These are phyloP conservation scores for Bruguiera gymnorhiza DNA, from an alignment of 345 rosid species.

Conservation along the genomic window DNA sequence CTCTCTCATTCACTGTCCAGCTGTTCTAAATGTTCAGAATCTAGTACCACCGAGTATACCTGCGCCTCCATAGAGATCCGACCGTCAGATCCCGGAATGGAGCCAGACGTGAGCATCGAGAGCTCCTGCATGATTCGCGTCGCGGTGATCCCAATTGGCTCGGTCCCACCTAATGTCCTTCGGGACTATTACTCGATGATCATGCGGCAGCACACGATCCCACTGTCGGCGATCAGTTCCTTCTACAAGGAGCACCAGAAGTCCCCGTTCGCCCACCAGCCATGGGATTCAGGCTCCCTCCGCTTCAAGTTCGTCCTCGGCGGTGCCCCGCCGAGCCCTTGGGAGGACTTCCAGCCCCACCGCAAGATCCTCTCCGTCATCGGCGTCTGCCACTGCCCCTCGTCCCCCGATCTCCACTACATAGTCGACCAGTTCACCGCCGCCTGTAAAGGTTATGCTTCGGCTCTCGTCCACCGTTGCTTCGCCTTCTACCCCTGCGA, in stretches of 20 bases:
- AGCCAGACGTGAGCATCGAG: conserved; percentile 97
- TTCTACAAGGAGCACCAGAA: conserved; percentile 99
- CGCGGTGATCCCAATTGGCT: conserved; percentile 83
- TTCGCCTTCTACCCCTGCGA: conserved; percentile 90
- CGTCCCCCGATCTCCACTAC: conserved; percentile 74
- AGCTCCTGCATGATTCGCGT: conserved; percentile 82
- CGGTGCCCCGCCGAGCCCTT: conserved; percentile 90
- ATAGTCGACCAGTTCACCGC: conserved; percentile 55
- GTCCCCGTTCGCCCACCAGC: conserved; percentile 87
- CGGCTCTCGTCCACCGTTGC: conserved; percentile 84
- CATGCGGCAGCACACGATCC: conserved; percentile 61
- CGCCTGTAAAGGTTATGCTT: conserved; percentile 56
- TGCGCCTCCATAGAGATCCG: conserved; percentile 7
- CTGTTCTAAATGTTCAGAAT: neutral
- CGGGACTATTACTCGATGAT: conserved; percentile 90
- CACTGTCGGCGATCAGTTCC: conserved; percentile 80
- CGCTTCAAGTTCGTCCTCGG: conserved; percentile 90
- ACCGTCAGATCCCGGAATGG: conserved; percentile 56
- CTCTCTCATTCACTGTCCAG: no score
- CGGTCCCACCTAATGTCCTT: conserved; percentile 56
- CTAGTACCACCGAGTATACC: neutral
- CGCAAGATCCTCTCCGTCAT: conserved; percentile 91
- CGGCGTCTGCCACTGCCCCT: conserved; percentile 91
- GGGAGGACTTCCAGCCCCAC: conserved; percentile 98
- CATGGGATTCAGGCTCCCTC: conserved; percentile 91